phyloP scores from a whole-genome alignment of 2,329 filamentous ascomycete species.

The Sclerotinia minor region DNA sequence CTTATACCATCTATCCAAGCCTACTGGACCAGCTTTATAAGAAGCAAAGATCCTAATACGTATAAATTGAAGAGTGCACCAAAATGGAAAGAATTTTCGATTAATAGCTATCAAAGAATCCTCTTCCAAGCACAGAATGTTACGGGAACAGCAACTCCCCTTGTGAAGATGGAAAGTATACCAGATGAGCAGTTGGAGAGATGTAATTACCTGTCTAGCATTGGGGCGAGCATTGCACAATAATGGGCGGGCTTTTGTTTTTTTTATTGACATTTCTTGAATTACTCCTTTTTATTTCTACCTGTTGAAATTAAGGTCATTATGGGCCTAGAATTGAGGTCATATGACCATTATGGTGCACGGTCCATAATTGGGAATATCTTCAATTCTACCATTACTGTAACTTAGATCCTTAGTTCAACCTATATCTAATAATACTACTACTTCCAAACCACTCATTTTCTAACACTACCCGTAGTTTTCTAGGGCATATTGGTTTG shows the following conservation, averaged over 20 bases:
- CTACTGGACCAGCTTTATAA: slow-evolving; percentile 75
- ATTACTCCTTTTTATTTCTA: not conserved
- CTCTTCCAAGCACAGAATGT: slow-evolving; percentile 10
- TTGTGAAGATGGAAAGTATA: slow-evolving; percentile 24
- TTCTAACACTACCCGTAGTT: too few species aligned
- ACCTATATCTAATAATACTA: too few species aligned
- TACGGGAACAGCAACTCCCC: not conserved
- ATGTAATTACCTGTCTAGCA: slow-evolving; percentile 22
- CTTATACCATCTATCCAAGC: slow-evolving; percentile 56
- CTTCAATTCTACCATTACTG: too few species aligned
- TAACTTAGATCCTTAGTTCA: too few species aligned
- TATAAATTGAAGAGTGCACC: slow-evolving; percentile 49
- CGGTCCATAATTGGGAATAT: too few species aligned
- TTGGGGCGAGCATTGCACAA: slow-evolving; percentile 20
- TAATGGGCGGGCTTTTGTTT: not conserved
- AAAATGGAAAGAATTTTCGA: slow-evolving; percentile 48
- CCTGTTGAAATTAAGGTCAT: too few species aligned
- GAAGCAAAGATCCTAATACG: slow-evolving; percentile 63
- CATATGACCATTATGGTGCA: too few species aligned
- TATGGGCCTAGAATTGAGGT: too few species aligned
- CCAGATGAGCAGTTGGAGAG: slow-evolving; percentile 14
- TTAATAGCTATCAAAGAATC: not conserved
- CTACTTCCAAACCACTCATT: too few species aligned
- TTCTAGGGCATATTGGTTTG: not conserved
- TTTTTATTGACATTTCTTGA: not conserved